Evolutionary conservation across 495 filamentous ascomycete genomes (phyloP), one percentile per base, ranked within the genome.

Genomic region (Penicillium soppii): DNA sequence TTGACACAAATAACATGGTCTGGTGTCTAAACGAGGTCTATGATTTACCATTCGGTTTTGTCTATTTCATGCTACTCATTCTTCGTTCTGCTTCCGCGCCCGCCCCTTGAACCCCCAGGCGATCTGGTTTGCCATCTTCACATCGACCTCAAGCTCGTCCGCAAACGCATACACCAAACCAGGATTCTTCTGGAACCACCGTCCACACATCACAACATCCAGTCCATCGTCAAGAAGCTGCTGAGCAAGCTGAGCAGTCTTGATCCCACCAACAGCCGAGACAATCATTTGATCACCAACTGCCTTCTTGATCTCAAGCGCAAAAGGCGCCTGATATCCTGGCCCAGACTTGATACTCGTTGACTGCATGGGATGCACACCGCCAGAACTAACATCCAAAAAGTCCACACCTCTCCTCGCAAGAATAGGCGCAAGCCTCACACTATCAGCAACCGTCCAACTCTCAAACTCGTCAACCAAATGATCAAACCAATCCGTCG

Each of bases 111-210:
- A 62, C 13, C 42, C 79, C 83, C 81, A 85, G 8, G 75, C 61
- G 35, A 85, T 83, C 67, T 89, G 85, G 29, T 80, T 80, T 10
- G 82, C 75, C 40, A 79, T 72, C 20, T 78, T 68, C 8, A 84
- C 78, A 50, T 80, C 67, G n/a, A 82, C 59, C 1, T 70, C 78
- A 38, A 89, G 58, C 50, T 88, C 84, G 57, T 87, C 81, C 1
- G 82, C 84, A 71, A 77, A 87, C 0, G 63, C 57, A 72, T 83
- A 84, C n/a, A 85, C 82, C 35, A 86, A 53, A 6, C 78, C 77
- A 4, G 85, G 83, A 52, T 83, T 81, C 71, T 82, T 81, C 61
- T 80, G 75, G 59, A 86, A 86, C 58, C 68, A 66, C 4, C 82
- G 59, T 4, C 82, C 80, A 16, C 69, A 71, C 50, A 77, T 55